These are phyloP conservation scores for Marasmius tenuissimus DNA, from an alignment of 1,284 basidiomycete genomes.

Conservation along the genomic window DNA sequence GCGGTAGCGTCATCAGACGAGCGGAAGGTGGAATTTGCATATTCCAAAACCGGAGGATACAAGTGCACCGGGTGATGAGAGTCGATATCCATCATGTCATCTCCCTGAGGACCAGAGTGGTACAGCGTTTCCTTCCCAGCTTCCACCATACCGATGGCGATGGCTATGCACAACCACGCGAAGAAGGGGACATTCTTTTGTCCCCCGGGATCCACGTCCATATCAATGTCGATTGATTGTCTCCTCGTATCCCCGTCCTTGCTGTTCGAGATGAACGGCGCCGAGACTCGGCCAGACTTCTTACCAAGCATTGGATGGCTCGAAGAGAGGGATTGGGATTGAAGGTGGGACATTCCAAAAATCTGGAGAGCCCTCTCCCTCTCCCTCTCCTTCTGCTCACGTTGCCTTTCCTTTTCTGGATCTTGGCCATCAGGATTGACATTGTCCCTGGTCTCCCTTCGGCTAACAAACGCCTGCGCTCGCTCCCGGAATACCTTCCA, in stretches of 20 bases:
- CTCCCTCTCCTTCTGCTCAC: conserved; percentile 9
- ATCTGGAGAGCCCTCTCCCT: conserved; percentile 3
- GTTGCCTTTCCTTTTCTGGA: conserved; percentile 5
- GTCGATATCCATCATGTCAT: conserved; percentile 4
- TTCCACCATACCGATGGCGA: conserved; percentile 12
- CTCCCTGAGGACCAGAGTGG: background rate
- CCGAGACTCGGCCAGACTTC: background rate
- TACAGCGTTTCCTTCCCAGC: background rate
- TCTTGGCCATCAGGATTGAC: background rate
- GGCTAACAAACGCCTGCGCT: conserved; percentile 4
- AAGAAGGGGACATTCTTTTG: conserved; percentile 10
- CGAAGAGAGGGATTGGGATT: background rate
- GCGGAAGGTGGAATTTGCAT: background rate
- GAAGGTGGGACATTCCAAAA: conserved; percentile 1
- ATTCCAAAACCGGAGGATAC: background rate
- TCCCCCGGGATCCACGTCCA: background rate
- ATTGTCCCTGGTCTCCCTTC: background rate
- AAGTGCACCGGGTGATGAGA: background rate
- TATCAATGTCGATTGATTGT: background rate
- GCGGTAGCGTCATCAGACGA: no score
- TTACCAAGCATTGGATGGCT: background rate
- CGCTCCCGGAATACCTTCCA: conserved; percentile 17
- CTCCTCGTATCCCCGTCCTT: background rate
- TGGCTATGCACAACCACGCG: conserved; percentile 13
- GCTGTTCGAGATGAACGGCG: no score